Percentiles rank a stretch among this genome's conserved stretches.
Conservation (phyloP, 2,329 filamentous ascomycete genomes). For the Septoria linicola region DNA sequence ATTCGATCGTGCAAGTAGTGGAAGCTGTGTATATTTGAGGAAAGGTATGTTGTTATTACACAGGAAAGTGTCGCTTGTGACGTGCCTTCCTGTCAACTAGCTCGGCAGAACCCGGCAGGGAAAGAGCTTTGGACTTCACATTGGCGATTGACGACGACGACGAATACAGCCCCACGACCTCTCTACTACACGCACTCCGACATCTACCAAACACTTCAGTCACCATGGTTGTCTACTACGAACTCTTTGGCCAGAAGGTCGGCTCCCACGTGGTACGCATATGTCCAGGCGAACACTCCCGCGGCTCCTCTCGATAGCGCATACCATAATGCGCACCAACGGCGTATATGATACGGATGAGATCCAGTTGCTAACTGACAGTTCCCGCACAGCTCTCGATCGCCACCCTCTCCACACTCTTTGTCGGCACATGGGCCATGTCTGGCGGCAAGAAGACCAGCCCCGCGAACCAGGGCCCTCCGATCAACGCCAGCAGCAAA, state of each 20-base stretch:
- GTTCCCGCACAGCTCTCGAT: constrained; percentile 56
- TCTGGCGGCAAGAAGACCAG: constrained; percentile 50
- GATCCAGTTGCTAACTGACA: not conserved
- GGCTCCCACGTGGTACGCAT: constrained; percentile 54
- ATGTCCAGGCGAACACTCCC: constrained; percentile 1
- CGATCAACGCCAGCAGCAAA: constrained; percentile 64
- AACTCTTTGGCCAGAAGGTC: constrained; percentile 53
- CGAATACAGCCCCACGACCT: constrained; percentile 14
- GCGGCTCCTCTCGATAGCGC: constrained; percentile 4
- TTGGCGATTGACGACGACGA: constrained; percentile 16
- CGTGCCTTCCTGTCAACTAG: constrained; percentile 3
- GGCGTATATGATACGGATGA: not conserved
- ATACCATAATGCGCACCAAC: not conserved
- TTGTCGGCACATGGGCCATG: constrained; percentile 47
- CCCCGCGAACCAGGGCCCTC: constrained; percentile 51
- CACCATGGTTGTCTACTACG: constrained; percentile 54
- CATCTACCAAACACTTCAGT: constrained; percentile 14
- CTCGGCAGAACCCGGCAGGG: constrained; percentile 8
- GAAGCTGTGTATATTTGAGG: constrained; percentile 1
- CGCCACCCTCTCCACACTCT: constrained; percentile 53
- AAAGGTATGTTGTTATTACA: not conserved
- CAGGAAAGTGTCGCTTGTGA: not conserved
- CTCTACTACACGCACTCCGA: constrained; percentile 6
- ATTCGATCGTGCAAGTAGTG: not conserved
- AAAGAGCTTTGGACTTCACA: constrained; percentile 19